These are phyloP conservation scores for Sugiyamaella novakii DNA, from an alignment of 1,139 yeast species.

Conservation along the genomic window DNA sequence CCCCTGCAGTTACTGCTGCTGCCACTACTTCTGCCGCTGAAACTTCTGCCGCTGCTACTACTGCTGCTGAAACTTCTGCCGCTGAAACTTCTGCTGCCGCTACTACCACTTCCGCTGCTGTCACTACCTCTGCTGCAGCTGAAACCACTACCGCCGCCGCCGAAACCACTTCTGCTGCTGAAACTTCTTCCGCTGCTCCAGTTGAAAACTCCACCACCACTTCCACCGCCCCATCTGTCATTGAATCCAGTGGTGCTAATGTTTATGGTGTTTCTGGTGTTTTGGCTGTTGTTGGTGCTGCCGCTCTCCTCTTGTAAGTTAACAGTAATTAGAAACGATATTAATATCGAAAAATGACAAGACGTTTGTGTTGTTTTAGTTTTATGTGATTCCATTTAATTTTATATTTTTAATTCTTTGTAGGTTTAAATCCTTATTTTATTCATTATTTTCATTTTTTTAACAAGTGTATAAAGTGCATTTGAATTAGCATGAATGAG, in stretches of 20 bases:
- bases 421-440: background rate
- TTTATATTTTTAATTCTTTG: background rate
- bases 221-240: slow-evolving; percentile 20
- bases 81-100: slow-evolving; percentile 19
- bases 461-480: no score
- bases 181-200: slow-evolving; percentile 21
- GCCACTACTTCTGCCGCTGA: slow-evolving; percentile 20
- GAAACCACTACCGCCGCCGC: slow-evolving; percentile 16
- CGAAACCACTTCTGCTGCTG: slow-evolving; percentile 16
- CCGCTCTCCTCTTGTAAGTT: slow-evolving; percentile 23
- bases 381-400: background rate
- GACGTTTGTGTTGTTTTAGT: background rate
- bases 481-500: no score
- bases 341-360: no score
- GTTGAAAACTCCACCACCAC: slow-evolving; percentile 13
- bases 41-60: slow-evolving; percentile 17
- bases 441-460: no score
- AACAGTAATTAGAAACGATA: slow-evolving; percentile 6
- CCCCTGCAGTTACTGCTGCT: slow-evolving; percentile 20
- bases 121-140: slow-evolving; percentile 17
- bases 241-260: slow-evolving; percentile 20
- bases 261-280: slow-evolving; percentile 22
- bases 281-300: slow-evolving; percentile 24
- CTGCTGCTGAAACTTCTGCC: slow-evolving; percentile 25
- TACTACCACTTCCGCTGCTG: slow-evolving; percentile 19